Evolutionary conservation across 2,329 filamentous ascomycete genomes (phyloP).

Genomic region (Epichloe bromicola): DNA sequence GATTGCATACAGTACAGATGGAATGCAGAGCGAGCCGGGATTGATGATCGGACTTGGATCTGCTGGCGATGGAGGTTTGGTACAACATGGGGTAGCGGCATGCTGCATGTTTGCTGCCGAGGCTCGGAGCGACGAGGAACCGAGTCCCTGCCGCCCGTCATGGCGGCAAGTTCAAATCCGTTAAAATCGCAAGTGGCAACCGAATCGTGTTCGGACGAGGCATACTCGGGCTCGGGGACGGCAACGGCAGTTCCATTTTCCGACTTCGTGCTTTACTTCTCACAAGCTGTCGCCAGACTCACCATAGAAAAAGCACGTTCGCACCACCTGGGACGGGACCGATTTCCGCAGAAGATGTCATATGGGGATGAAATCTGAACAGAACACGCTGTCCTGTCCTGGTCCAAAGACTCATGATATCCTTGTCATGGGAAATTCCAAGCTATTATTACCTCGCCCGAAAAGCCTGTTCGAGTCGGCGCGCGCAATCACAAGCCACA

Average conservation of each 20-base stretch:
- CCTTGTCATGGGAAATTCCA: not conserved
- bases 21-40: not conserved
- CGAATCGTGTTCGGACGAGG: no score
- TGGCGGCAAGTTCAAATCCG: no score
- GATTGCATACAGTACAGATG: not conserved
- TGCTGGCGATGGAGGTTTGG: not conserved
- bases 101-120: not conserved
- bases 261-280: not conserved
- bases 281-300: not conserved
- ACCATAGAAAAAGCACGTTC: not conserved
- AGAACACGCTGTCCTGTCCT: not conserved
- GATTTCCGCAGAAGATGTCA: not conserved
- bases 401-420: not conserved
- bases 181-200: no score
- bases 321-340: not conserved
- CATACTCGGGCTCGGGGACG: not conserved
- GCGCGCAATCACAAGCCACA: not conserved
- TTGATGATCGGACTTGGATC: not conserved
- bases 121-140: not conserved
- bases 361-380: not conserved
- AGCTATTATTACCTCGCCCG: not conserved
- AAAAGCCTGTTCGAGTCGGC: not conserved
- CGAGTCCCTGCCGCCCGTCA: no score
- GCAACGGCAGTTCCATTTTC: not conserved
- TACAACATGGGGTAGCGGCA: not conserved